Evolutionary conservation across 805 yeast genomes (phyloP), one percentile per base, ranked within the genome.

Genomic region (Spathaspora girioi): DNA sequence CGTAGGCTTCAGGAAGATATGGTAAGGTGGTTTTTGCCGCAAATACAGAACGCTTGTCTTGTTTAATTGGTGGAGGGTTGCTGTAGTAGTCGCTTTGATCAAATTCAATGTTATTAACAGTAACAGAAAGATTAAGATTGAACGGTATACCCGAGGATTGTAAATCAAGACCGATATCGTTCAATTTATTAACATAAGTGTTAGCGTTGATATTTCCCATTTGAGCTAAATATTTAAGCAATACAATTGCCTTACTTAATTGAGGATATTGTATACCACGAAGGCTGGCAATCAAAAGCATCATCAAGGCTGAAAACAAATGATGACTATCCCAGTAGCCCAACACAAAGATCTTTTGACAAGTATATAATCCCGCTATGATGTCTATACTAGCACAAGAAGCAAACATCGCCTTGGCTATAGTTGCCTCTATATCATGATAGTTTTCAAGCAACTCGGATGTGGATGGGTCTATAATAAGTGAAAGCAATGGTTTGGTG

Each of bases 281-380:
- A n/a, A 65, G 52, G 18, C 62, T 55, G 0, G 69, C 62, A 53
- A 70, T 59, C 11, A 70, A 56, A 35, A 70, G 49, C 19, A 66
- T 51, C 18, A 70, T 54, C 20, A 70, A 51, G 1, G 77, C 69
- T 4, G 67, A 59, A 50, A 63, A 73, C 40, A 72, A 55, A 57
- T 73, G 72, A 53, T 69, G 74, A 45, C 69, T 58, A 51, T 73
- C 78, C 73, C 75, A 72, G 50, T 65, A 71, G 2, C 77, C 78
- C 15, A 67, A 55, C 18, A 61, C 55, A 49, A 71, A 71, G 12
- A 71, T 52, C 43, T 66, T 58, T n/a, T 63, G 53, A 47, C 60
- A 53, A 32, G 62, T 62, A 42, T 62, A 67, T 42, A 73, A 57
- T 48, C 67, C 62, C 31, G 61, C 43, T 4, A 69, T 45, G 5